A percentile compares a stretch with the other conserved stretches of the same genome.
These are phyloP conservation scores for Anethum foeniculum DNA, from an alignment of 140 eudicot species.

Conservation along the genomic window DNA sequence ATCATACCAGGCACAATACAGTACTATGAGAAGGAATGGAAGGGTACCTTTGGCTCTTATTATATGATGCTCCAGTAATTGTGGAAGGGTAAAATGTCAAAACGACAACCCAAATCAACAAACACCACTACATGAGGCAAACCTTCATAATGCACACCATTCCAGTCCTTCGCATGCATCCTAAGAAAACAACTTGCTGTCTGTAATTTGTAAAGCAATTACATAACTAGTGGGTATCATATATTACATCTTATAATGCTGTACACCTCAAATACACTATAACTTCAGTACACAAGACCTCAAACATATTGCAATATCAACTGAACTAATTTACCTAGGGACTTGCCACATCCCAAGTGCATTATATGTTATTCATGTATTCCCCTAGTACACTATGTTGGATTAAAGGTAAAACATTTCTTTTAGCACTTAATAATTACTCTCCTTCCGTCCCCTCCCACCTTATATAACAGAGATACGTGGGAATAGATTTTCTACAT, in stretches of 20 bases:
- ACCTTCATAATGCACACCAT: constrained; percentile 60
- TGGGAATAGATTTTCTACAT: background rate
- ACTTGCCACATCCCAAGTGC: background rate
- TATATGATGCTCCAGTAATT: constrained; percentile 31
- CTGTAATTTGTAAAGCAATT: background rate
- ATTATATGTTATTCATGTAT: no score
- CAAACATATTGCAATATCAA: background rate
- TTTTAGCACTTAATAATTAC: background rate
- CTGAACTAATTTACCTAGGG: background rate
- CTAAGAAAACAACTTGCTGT: background rate
- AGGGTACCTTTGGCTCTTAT: constrained; percentile 23
- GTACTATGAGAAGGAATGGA: background rate
- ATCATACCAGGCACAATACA: background rate
- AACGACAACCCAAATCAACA: constrained; percentile 68
- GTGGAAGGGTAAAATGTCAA: constrained; percentile 53
- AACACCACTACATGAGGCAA: constrained; percentile 47
- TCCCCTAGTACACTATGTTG: background rate
- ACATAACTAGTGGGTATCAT: background rate
- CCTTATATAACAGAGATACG: background rate
- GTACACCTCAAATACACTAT: background rate
- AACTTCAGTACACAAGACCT: background rate
- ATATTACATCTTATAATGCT: background rate
- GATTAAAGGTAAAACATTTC: background rate
- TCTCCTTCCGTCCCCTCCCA: background rate
- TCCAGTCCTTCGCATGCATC: constrained; percentile 33